These are phyloP conservation scores for Astrothelium subdiscretum DNA, from an alignment of 495 filamentous ascomycete species.

Conservation along the genomic window DNA sequence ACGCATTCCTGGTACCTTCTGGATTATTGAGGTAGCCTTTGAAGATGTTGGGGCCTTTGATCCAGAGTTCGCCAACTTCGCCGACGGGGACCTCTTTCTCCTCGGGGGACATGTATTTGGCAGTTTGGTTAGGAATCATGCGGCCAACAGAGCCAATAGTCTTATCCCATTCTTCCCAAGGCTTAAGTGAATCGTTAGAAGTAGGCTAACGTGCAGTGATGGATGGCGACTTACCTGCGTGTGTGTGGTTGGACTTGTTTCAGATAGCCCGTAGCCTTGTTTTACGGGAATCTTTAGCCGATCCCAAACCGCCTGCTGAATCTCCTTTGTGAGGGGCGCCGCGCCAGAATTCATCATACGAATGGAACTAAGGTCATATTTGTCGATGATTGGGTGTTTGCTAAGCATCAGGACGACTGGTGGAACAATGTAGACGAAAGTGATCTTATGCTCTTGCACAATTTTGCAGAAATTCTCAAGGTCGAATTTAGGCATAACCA, in stretches of 20 bases:
- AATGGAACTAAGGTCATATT: conserved; percentile 70
- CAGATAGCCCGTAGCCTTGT: conserved; percentile 38
- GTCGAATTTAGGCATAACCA: conserved; percentile 80
- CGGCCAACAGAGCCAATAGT: conserved; percentile 71
- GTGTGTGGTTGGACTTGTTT: conserved; percentile 49
- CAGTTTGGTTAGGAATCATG: conserved; percentile 68
- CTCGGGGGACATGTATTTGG: conserved; percentile 56
- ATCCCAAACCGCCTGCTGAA: conserved; percentile 66
- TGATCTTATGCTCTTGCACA: conserved; percentile 64
- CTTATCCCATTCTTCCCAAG: conserved; percentile 65
- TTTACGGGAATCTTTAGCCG: conserved; percentile 55
- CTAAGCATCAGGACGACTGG: conserved; percentile 71
- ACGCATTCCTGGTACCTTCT: conserved; percentile 48
- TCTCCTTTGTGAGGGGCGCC: conserved; percentile 72
- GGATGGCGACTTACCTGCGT: conserved; percentile 27
- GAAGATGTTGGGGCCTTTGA: conserved; percentile 70
- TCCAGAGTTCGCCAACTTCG: conserved; percentile 45
- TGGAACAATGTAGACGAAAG: conserved; percentile 73
- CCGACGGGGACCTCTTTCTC: conserved; percentile 29
- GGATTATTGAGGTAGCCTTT: conserved; percentile 63
- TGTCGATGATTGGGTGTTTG: conserved; percentile 62
- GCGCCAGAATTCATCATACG: conserved; percentile 84
- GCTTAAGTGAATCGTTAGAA: conserved; percentile 39
- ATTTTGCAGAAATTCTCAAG: conserved; percentile 63
- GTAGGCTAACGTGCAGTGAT: conserved; percentile 33